A percentile compares a stretch with the other conserved stretches of the same genome.
These are phyloP conservation scores for Vanrija pseudolonga DNA, from an alignment of 1,284 basidiomycete species.

Conservation along the genomic window DNA sequence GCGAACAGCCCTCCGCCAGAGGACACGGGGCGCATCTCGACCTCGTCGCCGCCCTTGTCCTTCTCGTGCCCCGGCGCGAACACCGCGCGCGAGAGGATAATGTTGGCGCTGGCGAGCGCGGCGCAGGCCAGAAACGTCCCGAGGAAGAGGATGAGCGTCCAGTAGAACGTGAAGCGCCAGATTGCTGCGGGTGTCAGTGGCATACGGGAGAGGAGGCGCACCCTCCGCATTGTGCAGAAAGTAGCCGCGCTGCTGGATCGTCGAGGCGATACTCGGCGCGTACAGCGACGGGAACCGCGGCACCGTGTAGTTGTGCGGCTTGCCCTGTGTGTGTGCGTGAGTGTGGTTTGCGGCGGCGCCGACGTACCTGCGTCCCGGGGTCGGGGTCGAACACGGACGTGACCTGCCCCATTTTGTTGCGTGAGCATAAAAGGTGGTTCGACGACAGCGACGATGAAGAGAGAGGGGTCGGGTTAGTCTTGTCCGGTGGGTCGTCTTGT, in stretches of 20 bases:
- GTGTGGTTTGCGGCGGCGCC: neutral
- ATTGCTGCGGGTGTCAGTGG: constrained; percentile 55
- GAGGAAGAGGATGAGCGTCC: constrained; percentile 71
- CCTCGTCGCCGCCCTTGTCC: neutral
- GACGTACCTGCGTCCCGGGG: constrained; percentile 2
- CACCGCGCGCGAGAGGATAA: constrained; percentile 56
- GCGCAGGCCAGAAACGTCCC: constrained; percentile 68
- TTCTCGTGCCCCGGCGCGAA: neutral
- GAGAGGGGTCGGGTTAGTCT: too few relatives aligned
- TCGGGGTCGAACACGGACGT: constrained; percentile 32
- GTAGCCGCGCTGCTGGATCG: constrained; percentile 27
- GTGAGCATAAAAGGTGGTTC: neutral
- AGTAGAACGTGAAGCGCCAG: constrained; percentile 78
- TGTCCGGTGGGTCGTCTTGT: too few relatives aligned
- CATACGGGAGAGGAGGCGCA: constrained; percentile 10
- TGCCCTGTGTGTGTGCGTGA: neutral
- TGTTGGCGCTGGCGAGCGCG: constrained; percentile 62
- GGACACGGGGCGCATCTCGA: neutral
- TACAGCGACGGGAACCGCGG: constrained; percentile 56
- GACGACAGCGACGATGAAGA: too few relatives aligned
- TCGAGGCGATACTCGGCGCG: constrained; percentile 49
- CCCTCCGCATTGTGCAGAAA: constrained; percentile 51
- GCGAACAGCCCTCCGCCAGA: neutral
- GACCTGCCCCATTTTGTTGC: constrained; percentile 29
- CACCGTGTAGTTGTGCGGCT: constrained; percentile 31